Evolutionary conservation across 78 protist species (phyloP).

Genomic region (Planoprotostelium fungivorum): DNA sequence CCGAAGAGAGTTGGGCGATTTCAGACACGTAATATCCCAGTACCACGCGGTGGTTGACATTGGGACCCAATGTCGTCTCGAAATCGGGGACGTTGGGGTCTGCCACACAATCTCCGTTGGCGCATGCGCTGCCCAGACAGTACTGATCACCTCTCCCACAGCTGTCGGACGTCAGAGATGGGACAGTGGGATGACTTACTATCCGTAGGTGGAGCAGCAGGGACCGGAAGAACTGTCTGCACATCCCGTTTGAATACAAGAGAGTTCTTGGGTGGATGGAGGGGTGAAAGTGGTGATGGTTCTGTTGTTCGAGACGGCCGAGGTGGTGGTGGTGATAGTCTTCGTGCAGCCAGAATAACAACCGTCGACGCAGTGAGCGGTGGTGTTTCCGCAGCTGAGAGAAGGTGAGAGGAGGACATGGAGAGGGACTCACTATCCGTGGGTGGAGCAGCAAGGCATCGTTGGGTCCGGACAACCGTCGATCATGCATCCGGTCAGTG

Average conservation of each 20-base stretch:
- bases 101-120: too few relatives aligned
- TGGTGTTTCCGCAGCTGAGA: not conserved
- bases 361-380: too few relatives aligned
- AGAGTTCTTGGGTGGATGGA: too few relatives aligned
- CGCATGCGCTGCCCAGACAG: too few relatives aligned
- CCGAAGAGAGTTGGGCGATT: not conserved
- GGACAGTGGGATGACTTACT: not conserved
- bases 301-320: not conserved
- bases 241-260: too few relatives aligned
- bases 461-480: not conserved
- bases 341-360: too few relatives aligned
- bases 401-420: not conserved
- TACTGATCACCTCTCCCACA: too few relatives aligned
- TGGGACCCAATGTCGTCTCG: too few relatives aligned
- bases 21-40: not conserved
- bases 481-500: not conserved
- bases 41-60: not conserved
- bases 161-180: not conserved
- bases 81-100: too few relatives aligned
- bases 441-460: not conserved
- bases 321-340: not conserved
- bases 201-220: not conserved
- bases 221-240: too few relatives aligned
- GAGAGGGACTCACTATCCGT: not conserved
- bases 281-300: not conserved